Evolutionary conservation across 2,329 filamentous ascomycete genomes (phyloP), one percentile per base, ranked within the genome.

Genomic region (Ciborinia camelliae): DNA sequence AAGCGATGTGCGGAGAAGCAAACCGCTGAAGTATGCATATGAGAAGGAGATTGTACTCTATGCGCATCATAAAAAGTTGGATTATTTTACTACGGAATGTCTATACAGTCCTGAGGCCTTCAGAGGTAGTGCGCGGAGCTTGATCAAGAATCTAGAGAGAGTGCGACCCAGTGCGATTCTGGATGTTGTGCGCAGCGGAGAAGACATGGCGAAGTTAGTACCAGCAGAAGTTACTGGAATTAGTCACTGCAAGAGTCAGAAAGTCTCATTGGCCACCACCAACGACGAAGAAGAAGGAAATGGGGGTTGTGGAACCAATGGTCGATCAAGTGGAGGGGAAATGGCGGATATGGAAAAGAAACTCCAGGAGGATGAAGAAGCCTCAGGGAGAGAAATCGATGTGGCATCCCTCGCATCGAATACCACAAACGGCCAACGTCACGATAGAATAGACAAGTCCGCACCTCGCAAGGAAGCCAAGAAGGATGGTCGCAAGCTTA

Each of bases 41-140:
- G 95, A 99, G 76, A 99, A 99, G 79, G 95, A 99, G 76, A 99
- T 99, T 70, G 95, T 99, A 23, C 82, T 99, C 7, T 99, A 99
- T 75, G 95, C 95, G 6, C 91, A 98, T 75, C 92, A 99, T 80
- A 96, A 95, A 78, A 93, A 93, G 76, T 82, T 99, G 68, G 93
- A 98, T 75, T 99, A 99, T 78, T 99, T 99, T 78, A 97, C 89
- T 73, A 99, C 95, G 0, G 95, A 99, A 78, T 99, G 95, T 81
- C 92, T 99, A 67, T 99, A 99, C 80, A 97, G 92, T 62, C 95
- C 95, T 0, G 95, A 99, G 77, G 95, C 95, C 2, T 99, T 99
- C 75, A 85, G 95, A 66, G 95, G 95, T 3, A 97, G 91, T 70
- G 95, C 95, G 2, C 85, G 95, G 68, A 91, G 89, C 32, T 79